Evolutionary conservation across 257 asterid genomes (phyloP).

Genomic region (Ajuga chamaepitys): DNA sequence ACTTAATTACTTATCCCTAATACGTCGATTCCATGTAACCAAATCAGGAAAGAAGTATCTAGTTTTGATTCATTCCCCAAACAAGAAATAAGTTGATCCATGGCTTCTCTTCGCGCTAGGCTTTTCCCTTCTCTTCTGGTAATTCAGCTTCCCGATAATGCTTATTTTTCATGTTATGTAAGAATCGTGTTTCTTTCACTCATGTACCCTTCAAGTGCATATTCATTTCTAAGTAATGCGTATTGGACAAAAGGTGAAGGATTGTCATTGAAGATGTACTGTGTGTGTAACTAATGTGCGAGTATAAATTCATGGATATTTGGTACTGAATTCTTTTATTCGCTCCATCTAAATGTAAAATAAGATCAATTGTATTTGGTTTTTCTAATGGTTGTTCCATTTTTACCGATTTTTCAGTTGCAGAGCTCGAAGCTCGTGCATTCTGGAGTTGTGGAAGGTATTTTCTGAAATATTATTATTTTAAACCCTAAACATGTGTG

Average conservation of each 20-base stretch:
- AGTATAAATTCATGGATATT: neutral
- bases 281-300: neutral
- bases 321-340: neutral
- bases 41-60: neutral
- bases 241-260: neutral
- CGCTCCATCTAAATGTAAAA: neutral
- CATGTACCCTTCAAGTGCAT: neutral
- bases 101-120: slow-evolving; percentile 44
- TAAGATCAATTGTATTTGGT: neutral
- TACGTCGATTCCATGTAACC: neutral
- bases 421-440: slow-evolving; percentile 31
- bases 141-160: neutral
- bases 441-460: slow-evolving; percentile 44
- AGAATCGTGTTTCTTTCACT: neutral
- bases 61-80: neutral
- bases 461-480: neutral
- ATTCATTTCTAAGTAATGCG: neutral
- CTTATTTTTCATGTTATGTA: too few relatives aligned
- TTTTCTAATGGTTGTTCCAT: slow-evolving; percentile 9
- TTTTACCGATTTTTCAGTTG: slow-evolving; percentile 22
- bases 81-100: neutral
- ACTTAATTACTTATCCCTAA: slow-evolving; percentile 8
- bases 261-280: neutral
- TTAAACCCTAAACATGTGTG: neutral
- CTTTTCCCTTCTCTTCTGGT: slow-evolving; percentile 37